Base-by-base conservation (phyloP, 2,329 filamentous ascomycete species). In the Pseudogymnoascus sp. region DNA sequence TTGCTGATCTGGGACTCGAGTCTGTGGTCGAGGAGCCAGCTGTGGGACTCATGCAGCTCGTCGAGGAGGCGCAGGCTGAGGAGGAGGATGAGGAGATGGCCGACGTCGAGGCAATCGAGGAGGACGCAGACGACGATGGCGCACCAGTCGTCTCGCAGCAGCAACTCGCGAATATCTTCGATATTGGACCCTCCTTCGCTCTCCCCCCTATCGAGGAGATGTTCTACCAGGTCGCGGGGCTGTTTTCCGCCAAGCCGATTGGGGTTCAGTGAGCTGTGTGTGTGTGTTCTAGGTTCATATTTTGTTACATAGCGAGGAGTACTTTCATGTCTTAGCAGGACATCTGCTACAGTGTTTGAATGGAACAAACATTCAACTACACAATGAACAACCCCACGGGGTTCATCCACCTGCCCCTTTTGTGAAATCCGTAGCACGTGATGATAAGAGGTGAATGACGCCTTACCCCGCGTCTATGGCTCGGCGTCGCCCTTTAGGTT, bases 171-270 rank as follows among this genome's bases (percentile, higher is more conserved):
- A 81, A 85, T 60, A 82, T 93, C 38, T 91, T 93, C 67, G 87
- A 91, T 66, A 79, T 82, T 12, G 85, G 85, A 2, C 85, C 87
- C 2, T 83, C 86, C 3, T 89, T 89, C 71, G 86, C 88, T 0
- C 82, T 89, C 70, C 86, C 88, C 22, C 84, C 88, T 10, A 83
- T 93, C 22, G 85, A 89, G 73, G 89, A 91, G 66, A 82, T 91
- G 77, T 92, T 93, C 72, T 86, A 88, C 73, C 84, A 86, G 73
- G 86, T 93, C 40, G 83, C 88, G 11, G 83, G 79, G 4, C 72
- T 90, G 66, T 85, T 89, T 72, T 82, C 83, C 1, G 78, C 82
- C 65, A 87, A 84, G 72, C 80, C 84, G 26, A 40, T 60, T 62
- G 46, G 41, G 38, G 61, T 33, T 2, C 60, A 41, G 16, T 33